Evolutionary conservation across 2,329 filamentous ascomycete genomes (phyloP).

Genomic region (Harringtonia aguacate): DNA sequence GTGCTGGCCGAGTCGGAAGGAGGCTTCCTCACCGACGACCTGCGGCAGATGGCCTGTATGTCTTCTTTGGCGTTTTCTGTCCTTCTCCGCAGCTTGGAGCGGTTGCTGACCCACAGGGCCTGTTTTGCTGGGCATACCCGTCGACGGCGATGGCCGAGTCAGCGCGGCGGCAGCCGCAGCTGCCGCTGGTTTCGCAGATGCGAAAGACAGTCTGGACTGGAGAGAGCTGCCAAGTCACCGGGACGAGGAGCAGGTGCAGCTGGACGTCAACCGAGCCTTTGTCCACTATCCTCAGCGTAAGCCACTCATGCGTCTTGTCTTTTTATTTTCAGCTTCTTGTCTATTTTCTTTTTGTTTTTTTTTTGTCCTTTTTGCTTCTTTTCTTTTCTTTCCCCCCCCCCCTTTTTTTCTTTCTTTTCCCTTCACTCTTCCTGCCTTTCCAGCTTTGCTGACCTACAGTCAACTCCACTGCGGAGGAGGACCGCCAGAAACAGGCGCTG

Average conservation of each 20-base stretch:
- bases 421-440: too few species aligned
- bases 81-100: not conserved
- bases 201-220: constrained; percentile 32
- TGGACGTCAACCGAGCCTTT: constrained; percentile 94
- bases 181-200: constrained; percentile 8
- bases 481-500: constrained; percentile 62
- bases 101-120: constrained; percentile 42
- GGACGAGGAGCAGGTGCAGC: constrained; percentile 82
- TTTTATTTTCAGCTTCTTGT: too few species aligned
- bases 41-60: constrained; percentile 72
- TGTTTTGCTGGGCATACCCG: constrained; percentile 35
- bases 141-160: constrained; percentile 2
- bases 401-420: not conserved
- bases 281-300: constrained; percentile 88
- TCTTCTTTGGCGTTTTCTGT: constrained; percentile 13
- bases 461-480: constrained; percentile 57
- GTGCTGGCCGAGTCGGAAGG: constrained; percentile 50
- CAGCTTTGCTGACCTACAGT: too few species aligned
- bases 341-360: not conserved
- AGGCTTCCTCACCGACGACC: constrained; percentile 55
- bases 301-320: too few species aligned
- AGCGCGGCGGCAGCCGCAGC: constrained; percentile 7
- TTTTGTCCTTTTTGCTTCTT: not conserved
- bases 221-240: constrained; percentile 58
- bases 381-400: not conserved